Base-by-base conservation (phyloP, 164 flowering plant species). In the Liquidambar formosana region DNA sequence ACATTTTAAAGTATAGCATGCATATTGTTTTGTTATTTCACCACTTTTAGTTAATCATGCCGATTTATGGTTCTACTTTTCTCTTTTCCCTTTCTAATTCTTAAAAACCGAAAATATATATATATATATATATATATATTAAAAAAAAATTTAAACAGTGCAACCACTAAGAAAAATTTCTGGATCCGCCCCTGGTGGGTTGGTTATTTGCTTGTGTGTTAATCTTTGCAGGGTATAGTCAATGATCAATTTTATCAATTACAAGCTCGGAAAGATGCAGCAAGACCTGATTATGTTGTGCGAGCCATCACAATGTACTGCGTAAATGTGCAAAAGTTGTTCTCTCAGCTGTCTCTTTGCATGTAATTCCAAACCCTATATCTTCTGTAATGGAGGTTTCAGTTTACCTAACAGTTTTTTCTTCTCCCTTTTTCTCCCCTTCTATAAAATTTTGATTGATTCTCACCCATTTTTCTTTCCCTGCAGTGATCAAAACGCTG, bases 221-320 rank as follows among this genome's bases (percentile, higher is more conserved):
- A 56, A 67, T 45, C 2, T 47, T 33, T 64, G 54, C 63, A 77
- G 77, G 76, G 76, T 9, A 38, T 73, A 4, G 46, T 77, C 0
- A 73, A 65, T 44, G 62, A 66, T 33, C 71, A 57, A 52, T 73
- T 70, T 57, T 61, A 33, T 56, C 56, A 49, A 33, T 45, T 69
- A 46, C 76, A 71, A 26, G 44, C 26, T 38, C 33, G 61, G 49
- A 73, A 48, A 41, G 54, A 47, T 0, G 46, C 44, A 14, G 65
- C 44, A 49, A 23, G 47, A 28, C 66, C 70, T 11, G 71, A 77
- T 48, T 21, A 8, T 61, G 60, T 47, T 46, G 70, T 68, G 67
- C 79, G 48, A 25, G 4, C n/a, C 10, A 15, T 26, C 41, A 57
- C 61, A 26, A 1, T 14, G 4, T 57, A 57, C 61, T 57, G 61